Conservation (phyloP, 2,329 filamentous ascomycete species). For the Conoideocrella luteorostrata region DNA sequence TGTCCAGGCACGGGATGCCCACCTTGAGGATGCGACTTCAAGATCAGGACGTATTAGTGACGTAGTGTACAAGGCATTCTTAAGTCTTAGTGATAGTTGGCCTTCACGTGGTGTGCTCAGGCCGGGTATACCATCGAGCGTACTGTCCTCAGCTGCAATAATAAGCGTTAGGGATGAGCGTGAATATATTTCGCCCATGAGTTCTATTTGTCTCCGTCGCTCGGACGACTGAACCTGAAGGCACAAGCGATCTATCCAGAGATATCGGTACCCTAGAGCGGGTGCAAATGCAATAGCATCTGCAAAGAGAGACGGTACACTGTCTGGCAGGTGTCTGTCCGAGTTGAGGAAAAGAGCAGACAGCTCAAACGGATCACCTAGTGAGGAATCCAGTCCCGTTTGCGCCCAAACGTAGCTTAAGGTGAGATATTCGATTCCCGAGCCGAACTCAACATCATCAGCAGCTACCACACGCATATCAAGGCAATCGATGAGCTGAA, state of each 20-base stretch:
- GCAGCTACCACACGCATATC: conserved; percentile 22
- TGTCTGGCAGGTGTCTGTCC: conserved; percentile 16
- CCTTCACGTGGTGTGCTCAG: conserved; percentile 26
- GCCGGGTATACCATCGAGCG: conserved; percentile 27
- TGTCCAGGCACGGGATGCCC: conserved; percentile 30
- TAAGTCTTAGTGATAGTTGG: conserved; percentile 28
- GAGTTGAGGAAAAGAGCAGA: neutral
- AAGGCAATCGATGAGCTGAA: conserved; percentile 27
- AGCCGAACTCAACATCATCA: conserved; percentile 18
- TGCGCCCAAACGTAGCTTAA: conserved; percentile 29
- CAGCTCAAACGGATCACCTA: neutral
- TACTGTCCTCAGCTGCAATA: conserved; percentile 25
- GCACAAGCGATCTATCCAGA: conserved; percentile 33
- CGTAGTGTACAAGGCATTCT: conserved; percentile 27
- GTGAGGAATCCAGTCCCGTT: conserved; percentile 13
- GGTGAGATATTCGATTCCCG: conserved; percentile 23
- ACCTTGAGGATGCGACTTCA: conserved; percentile 27
- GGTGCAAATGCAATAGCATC: conserved; percentile 27
- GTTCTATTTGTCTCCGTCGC: conserved; percentile 21
- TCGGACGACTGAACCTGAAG: conserved; percentile 21
- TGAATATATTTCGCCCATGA: conserved; percentile 28
- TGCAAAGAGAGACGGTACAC: conserved; percentile 22
- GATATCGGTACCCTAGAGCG: conserved; percentile 27
- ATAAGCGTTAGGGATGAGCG: conserved; percentile 28
- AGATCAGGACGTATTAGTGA: conserved; percentile 28